These are phyloP conservation scores for Penicillium decumbens DNA, from an alignment of 2,329 filamentous ascomycete genomes.

Conservation along the genomic window DNA sequence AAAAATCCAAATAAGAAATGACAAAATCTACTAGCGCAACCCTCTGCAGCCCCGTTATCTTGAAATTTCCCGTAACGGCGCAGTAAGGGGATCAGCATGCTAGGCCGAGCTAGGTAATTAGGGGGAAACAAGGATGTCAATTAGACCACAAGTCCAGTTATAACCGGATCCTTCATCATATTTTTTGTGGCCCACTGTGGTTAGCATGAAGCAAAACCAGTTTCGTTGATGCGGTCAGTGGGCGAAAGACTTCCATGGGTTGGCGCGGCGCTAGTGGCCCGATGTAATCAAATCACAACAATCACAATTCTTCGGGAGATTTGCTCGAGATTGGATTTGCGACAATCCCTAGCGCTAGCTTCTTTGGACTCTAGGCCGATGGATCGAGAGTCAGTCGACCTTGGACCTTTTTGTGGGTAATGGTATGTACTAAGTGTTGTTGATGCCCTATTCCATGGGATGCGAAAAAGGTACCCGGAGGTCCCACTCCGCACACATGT, in stretches of 20 bases:
- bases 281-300: slow-evolving; percentile 25
- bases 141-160: not conserved
- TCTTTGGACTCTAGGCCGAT: not conserved
- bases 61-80: slow-evolving; percentile 23
- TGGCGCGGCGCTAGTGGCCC: slow-evolving; percentile 20
- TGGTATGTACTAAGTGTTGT: not conserved
- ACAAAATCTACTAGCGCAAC: slow-evolving; percentile 22
- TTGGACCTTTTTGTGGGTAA: not conserved
- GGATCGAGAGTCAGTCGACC: not conserved
- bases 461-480: not conserved
- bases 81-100: slow-evolving; percentile 17
- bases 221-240: slow-evolving; percentile 13
- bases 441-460: not conserved
- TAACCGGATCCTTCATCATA: slow-evolving; percentile 2
- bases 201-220: slow-evolving; percentile 18
- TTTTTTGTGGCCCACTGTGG: slow-evolving; percentile 3
- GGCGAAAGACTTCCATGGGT: slow-evolving; percentile 19
- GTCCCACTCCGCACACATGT: not conserved
- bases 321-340: slow-evolving; percentile 10
- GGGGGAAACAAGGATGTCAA: not conserved
- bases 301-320: slow-evolving; percentile 6
- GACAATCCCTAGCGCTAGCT: slow-evolving; percentile 7
- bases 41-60: slow-evolving; percentile 27
- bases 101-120: not conserved
- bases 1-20: slow-evolving; percentile 20